Conservation (phyloP, 2,329 filamentous ascomycete genomes). For the Sclerotiophoma versabilis region DNA sequence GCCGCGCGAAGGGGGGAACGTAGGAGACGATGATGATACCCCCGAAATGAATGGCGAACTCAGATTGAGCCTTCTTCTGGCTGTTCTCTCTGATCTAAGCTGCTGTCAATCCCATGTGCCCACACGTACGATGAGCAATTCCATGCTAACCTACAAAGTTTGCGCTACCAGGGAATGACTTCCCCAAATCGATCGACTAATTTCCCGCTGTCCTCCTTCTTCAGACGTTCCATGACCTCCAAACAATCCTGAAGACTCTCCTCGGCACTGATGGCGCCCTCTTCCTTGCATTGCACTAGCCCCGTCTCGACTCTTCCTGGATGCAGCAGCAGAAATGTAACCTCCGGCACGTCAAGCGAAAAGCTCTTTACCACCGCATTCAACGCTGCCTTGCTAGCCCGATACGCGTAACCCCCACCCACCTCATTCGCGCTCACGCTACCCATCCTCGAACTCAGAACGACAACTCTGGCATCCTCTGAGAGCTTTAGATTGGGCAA, state of each 20-base stretch:
- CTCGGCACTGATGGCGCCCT: conserved; percentile 52
- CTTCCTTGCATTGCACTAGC: conserved; percentile 54
- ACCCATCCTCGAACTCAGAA: conserved; percentile 56
- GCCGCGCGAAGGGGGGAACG: background rate
- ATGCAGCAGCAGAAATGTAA: conserved; percentile 54
- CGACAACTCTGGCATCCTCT: conserved; percentile 42
- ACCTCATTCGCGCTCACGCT: conserved; percentile 50
- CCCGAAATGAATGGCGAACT: background rate
- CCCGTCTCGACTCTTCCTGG: conserved; percentile 56
- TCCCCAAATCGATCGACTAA: conserved; percentile 56
- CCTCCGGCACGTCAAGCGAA: conserved; percentile 53
- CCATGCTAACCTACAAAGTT: no score
- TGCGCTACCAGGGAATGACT: conserved; percentile 52
- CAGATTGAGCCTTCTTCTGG: background rate
- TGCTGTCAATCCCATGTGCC: background rate
- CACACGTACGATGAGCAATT: no score
- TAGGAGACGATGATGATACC: background rate
- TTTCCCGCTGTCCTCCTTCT: conserved; percentile 44
- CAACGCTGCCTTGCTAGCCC: conserved; percentile 56
- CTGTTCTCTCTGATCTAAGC: background rate
- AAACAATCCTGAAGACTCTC: conserved; percentile 53
- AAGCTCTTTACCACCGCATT: conserved; percentile 56
- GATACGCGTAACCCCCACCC: conserved; percentile 56
- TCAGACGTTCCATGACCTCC: conserved; percentile 46
- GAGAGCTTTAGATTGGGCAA: conserved; percentile 43